Conservation (phyloP, 345 rosid genomes). For the Microcos paniculata region DNA sequence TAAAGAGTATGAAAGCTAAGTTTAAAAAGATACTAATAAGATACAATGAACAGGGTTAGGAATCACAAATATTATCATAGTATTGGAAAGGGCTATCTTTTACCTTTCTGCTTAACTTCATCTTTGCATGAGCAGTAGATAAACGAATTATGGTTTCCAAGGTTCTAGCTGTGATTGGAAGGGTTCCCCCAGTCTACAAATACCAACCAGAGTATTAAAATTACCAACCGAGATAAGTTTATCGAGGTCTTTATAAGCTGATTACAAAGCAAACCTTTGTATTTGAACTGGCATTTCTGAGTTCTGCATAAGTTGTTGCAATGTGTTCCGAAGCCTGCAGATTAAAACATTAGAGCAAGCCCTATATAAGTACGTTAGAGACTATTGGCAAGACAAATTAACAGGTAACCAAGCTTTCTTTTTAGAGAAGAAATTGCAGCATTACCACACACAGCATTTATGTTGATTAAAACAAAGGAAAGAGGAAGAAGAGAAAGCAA, state of each 20-base stretch:
- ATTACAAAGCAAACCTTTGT: slow-evolving; percentile 50
- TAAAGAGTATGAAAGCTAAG: not conserved
- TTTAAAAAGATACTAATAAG: not conserved
- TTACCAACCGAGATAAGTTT: not conserved
- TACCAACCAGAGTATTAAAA: slow-evolving; percentile 19
- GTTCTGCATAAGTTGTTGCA: slow-evolving; percentile 93
- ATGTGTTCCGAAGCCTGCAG: slow-evolving; percentile 88
- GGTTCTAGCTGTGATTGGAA: slow-evolving; percentile 97
- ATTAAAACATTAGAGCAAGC: slow-evolving; percentile 14
- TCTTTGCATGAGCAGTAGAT: slow-evolving; percentile 95
- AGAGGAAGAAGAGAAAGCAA: not conserved
- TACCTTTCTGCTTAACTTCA: slow-evolving; percentile 92
- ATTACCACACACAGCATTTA: not conserved
- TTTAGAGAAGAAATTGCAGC: not conserved
- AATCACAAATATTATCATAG: not conserved
- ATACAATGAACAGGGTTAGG: not conserved
- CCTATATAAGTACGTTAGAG: slow-evolving; percentile 2
- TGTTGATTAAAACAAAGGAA: not conserved
- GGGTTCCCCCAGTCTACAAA: slow-evolving; percentile 94
- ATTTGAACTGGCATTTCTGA: slow-evolving; percentile 73
- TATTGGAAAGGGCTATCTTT: not conserved
- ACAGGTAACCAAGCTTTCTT: not conserved
- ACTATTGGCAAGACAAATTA: not conserved
- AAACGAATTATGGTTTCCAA: slow-evolving; percentile 96
- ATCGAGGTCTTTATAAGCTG: slow-evolving; percentile 2